Base-by-base conservation (phyloP, 116 monocot genomes). In the Thalassia testudinum region DNA sequence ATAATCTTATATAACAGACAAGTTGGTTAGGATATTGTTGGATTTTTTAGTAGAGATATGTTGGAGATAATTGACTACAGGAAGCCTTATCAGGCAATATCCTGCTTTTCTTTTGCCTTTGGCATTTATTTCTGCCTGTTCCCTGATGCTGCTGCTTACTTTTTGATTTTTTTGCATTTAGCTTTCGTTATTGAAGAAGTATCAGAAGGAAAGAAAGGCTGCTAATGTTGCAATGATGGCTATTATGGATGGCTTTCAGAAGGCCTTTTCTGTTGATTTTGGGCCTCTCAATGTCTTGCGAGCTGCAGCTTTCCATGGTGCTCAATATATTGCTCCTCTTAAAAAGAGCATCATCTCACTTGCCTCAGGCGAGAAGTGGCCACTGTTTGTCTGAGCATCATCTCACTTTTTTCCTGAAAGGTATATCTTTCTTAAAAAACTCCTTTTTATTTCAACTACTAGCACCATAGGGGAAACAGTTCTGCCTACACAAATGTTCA, bases 201-300 rank as follows among this genome's bases (percentile, higher is more conserved):
- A 97, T 49, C 86, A 89, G 64, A 89, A 61, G 53, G 80, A 89
- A 52, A 76, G 90, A 66, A 82, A 78, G 63, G 62, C 61, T 19
- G 82, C 76, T 20, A 89, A 89, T 62, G 21, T 85, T 21, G 57
- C 85, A 4, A 97, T 97, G 97, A 89, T 89, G 90, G 90, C 85
- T 21, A 59, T 85, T 14, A 71, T 97, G 0, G 97, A 89, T 57
- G 81, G 82, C 38, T 79, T 97, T 49, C 97, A 97, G 75, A 97
- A 80, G 75, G 79, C 72, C n/a, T 89, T 75, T 66, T 82, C 82
- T 14, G 65, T 86, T 37, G 86, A 97, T 63, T 56, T 86, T 34
- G 89, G 85, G 47, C 97, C 90, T 1, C 28, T 97, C 17, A 97
- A 97, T 75, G 20, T 89, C 25, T 49, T 97, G 27, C 73, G 97